phyloP scores from a whole-genome alignment of 306 rosid genomes.

The Glycine tomentella region DNA sequence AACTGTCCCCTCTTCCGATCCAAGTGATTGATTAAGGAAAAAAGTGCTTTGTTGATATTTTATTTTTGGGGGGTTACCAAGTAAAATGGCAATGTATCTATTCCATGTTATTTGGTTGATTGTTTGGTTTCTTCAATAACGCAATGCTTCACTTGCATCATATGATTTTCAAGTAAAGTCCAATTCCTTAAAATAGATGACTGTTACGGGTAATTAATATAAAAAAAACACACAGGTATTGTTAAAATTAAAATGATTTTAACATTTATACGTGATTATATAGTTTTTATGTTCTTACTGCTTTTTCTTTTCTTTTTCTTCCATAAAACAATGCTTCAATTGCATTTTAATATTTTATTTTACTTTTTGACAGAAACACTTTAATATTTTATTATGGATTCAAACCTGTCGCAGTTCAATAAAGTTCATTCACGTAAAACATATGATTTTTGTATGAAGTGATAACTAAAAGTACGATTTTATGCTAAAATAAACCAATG shows the following conservation, averaged over 20 bases:
- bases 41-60: background rate
- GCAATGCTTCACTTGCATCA: background rate
- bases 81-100: background rate
- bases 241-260: too few species aligned
- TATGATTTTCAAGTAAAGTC: background rate
- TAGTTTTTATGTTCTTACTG: background rate
- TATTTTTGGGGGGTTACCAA: background rate
- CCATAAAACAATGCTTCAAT: background rate
- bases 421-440: background rate
- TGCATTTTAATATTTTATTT: background rate
- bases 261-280: background rate
- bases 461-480: too few species aligned
- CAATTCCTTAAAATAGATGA: too few species aligned
- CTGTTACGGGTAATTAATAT: background rate
- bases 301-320: background rate
- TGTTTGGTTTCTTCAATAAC: background rate
- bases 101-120: background rate
- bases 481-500: too few species aligned
- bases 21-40: background rate
- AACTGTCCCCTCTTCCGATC: constrained; percentile 13
- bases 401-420: background rate
- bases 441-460: background rate
- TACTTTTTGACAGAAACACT: too few species aligned
- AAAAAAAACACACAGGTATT: background rate
- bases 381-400: background rate